phyloP scores from a whole-genome alignment of 257 asterid species.

The Handroanthus guayacan region DNA sequence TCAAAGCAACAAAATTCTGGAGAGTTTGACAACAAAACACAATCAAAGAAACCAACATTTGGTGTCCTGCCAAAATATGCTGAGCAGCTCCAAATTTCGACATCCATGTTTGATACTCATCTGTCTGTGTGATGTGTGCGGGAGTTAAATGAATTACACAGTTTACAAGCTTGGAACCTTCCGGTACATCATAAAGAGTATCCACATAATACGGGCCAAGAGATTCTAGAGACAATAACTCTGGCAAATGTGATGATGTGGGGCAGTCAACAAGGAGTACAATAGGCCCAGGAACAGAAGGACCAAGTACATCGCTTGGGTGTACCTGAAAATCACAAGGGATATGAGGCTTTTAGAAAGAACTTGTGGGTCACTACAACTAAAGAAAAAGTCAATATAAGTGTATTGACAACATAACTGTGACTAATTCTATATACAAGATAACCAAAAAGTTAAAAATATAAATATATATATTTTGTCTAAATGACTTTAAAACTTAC shows the following conservation, averaged over 20 bases:
- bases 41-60: conserved; percentile 59
- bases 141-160: conserved; percentile 91
- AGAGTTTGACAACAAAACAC: neutral
- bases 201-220: conserved; percentile 63
- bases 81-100: conserved; percentile 82
- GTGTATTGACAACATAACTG: too few species aligned
- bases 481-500: too few species aligned
- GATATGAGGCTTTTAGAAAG: conserved; percentile 13
- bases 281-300: conserved; percentile 90
- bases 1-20: conserved; percentile 10
- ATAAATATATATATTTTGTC: too few species aligned
- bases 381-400: too few species aligned
- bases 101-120: conserved; percentile 82
- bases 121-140: conserved; percentile 52
- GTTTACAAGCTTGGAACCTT: conserved; percentile 70
- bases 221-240: conserved; percentile 54
- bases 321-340: conserved; percentile 64
- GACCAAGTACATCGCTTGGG: conserved; percentile 88
- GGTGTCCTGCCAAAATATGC: conserved; percentile 99
- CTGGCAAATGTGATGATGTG: conserved; percentile 65
- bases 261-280: conserved; percentile 94
- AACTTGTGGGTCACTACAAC: conserved; percentile 19
- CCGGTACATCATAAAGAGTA: conserved; percentile 46
- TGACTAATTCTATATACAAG: too few species aligned
- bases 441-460: too few species aligned